Conservation (phyloP, 768 basidiomycete species). For the Phanerochaete carnosa region DNA sequence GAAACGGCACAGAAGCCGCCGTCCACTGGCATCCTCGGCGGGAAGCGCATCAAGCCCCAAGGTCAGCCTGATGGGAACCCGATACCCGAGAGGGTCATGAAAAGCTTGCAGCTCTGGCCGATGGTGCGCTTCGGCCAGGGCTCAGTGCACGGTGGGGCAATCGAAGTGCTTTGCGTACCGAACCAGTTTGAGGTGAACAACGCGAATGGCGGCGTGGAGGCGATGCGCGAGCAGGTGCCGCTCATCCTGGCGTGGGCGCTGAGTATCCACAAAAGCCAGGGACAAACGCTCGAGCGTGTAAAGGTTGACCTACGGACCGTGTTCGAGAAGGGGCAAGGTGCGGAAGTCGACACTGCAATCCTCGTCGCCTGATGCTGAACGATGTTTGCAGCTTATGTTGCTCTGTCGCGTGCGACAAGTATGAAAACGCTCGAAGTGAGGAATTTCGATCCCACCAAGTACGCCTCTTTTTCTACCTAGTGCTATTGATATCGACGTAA, state of each 20-base stretch:
- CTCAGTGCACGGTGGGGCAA: conserved; percentile 10
- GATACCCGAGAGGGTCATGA: neutral
- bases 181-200: conserved; percentile 40
- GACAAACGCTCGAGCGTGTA: conserved; percentile 83
- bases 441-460: conserved; percentile 63
- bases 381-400: conserved; percentile 67
- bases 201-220: conserved; percentile 55
- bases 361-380: neutral
- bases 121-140: conserved; percentile 18
- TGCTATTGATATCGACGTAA: neutral
- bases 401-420: conserved; percentile 72
- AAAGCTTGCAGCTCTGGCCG: neutral
- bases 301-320: conserved; percentile 72
- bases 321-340: conserved; percentile 83
- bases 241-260: conserved; percentile 83
- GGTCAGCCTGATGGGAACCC: no score
- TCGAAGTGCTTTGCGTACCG: conserved; percentile 46
- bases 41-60: neutral
- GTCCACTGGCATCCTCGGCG: neutral
- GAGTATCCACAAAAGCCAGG: conserved; percentile 88
- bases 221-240: conserved; percentile 58
- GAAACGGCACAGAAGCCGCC: neutral
- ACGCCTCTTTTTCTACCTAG: neutral
- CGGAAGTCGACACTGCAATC: neutral
- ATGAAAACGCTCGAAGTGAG: conserved; percentile 63